These are phyloP conservation scores for Fraxinus paxiana DNA, from an alignment of 305 asterid genomes.

Conservation along the genomic window DNA sequence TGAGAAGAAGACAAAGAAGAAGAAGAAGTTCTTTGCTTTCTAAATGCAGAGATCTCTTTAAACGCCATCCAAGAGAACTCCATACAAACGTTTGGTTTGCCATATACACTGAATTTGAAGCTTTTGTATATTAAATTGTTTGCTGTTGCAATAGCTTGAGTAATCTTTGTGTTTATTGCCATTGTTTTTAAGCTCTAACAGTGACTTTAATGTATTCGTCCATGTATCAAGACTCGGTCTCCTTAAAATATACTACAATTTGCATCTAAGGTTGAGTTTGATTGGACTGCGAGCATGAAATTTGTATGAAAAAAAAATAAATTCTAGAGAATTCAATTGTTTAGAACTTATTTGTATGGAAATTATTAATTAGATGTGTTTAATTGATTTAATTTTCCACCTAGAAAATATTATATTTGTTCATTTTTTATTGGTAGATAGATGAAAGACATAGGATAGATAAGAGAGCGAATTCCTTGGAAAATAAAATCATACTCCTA, in stretches of 20 bases:
- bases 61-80: conserved; percentile 10
- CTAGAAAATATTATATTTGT: too few species aligned
- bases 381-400: too few species aligned
- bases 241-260: not conserved
- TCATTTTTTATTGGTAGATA: not conserved
- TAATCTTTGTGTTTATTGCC: conserved; percentile 18
- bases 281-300: not conserved
- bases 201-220: not conserved
- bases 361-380: not conserved
- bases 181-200: not conserved
- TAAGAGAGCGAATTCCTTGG: not conserved
- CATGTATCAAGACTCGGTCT: not conserved
- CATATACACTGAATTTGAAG: not conserved
- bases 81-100: conserved; percentile 20
- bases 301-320: not conserved
- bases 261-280: not conserved
- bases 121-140: conserved; percentile 16
- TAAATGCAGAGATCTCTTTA: conserved; percentile 19
- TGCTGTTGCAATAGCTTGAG: conserved; percentile 18
- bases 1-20: conserved; percentile 68
- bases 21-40: conserved; percentile 70
- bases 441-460: not conserved
- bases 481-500: not conserved
- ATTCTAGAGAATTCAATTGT: not conserved
- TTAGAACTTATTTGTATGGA: not conserved